Base-by-base conservation (phyloP, 164 flowering plant species). In the Sedum album region DNA sequence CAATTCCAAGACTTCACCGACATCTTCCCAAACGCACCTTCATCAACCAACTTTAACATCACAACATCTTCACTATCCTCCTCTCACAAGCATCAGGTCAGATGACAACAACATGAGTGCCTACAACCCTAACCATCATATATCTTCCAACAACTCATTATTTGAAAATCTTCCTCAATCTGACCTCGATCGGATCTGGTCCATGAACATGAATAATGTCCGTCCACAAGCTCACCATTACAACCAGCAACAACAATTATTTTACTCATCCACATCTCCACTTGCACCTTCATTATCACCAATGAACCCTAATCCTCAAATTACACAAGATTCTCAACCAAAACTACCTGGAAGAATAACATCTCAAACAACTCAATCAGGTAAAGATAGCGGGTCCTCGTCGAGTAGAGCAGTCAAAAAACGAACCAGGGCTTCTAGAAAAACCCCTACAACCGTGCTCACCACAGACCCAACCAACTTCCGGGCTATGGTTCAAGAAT, bases 401-500 rank as follows among this genome's bases (percentile, higher is more conserved):
- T 57, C 62, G 20, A 33, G 62, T 57, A 31, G 62, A 15, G 62
- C 5, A 1, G 62, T 57, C 33, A 86, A 82, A 79, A 86, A 86
- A 48, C 41, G 90, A 33, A 68, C 84, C 5, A 70, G 90, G 61
- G 90, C 88, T 5, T 84, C 90, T 0, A 60, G 86, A 72, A 74
- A 84, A 9, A 86, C 88, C 1, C 88, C 90, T 1, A 86, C 90
- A 1, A 86, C 90, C 2, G 88, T 86, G 13, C 67, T 86, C 62
- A 83, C 86, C 26, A 86, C 90, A 10, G 90, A 86, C 83, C 81
- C 90, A 51, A 55, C 84, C 36, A 84, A 86, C 70, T 86, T 86
- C 85, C 68, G 88, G 55, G 83, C 85, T 73, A 84, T 86, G 90
- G 90, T 86, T 65, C 90, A 86, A 73, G 90, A 86, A 63, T 86